These are phyloP conservation scores for Pueraria montana DNA, from an alignment of 306 rosid genomes.

Conservation along the genomic window DNA sequence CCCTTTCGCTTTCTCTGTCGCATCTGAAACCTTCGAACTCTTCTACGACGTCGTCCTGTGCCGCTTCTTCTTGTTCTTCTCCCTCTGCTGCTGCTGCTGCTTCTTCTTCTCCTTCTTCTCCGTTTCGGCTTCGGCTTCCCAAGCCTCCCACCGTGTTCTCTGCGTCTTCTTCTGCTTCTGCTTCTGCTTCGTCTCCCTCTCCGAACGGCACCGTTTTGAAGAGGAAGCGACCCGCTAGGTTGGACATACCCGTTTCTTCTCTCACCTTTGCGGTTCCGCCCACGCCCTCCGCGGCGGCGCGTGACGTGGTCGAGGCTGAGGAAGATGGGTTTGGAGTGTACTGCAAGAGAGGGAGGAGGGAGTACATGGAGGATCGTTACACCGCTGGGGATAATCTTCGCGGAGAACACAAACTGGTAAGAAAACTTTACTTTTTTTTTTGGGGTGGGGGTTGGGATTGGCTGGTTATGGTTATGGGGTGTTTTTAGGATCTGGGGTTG, in stretches of 20 bases:
- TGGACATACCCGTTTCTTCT: slow-evolving; percentile 77
- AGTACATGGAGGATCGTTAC: slow-evolving; percentile 91
- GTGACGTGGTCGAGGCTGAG: slow-evolving; percentile 72
- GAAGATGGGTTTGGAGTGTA: slow-evolving; percentile 73
- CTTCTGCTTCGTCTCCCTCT: slow-evolving; percentile 61
- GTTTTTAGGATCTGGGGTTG: slow-evolving; percentile 38
- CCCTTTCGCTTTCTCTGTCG: slow-evolving; percentile 52
- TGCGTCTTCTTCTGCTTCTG: slow-evolving; percentile 45
- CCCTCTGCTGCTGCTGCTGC: slow-evolving; percentile 48
- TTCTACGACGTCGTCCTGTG: slow-evolving; percentile 50
- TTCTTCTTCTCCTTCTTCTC: slow-evolving; percentile 78
- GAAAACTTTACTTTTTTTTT: background rate
- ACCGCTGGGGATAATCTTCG: slow-evolving; percentile 70
- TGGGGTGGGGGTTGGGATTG: background rate
- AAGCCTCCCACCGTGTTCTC: slow-evolving; percentile 66
- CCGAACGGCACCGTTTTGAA: slow-evolving; percentile 70
- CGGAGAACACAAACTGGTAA: slow-evolving; percentile 85
- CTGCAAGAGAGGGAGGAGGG: slow-evolving; percentile 94
- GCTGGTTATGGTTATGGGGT: background rate
- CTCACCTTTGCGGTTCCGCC: slow-evolving; percentile 54
- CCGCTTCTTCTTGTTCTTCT: slow-evolving; percentile 60
- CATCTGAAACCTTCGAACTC: slow-evolving; percentile 59
- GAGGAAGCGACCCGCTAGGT: slow-evolving; percentile 88
- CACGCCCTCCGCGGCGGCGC: slow-evolving; percentile 59
- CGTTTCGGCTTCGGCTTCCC: slow-evolving; percentile 71